Base-by-base conservation (phyloP, 179 eudicot species). In the Patellifolia procumbens region DNA sequence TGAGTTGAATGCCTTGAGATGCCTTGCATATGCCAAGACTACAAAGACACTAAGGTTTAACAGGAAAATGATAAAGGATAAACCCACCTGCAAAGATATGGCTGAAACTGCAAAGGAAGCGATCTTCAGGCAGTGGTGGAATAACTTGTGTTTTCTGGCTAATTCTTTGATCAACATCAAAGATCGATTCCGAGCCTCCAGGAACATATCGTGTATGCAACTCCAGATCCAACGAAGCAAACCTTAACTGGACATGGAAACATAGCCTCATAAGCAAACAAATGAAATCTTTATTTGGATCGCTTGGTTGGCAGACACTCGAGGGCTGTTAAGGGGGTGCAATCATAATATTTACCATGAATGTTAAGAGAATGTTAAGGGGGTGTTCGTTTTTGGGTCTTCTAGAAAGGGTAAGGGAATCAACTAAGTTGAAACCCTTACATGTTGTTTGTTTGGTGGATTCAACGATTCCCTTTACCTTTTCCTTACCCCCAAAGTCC, bases 71-170 rank as follows among this genome's bases (percentile, higher is more conserved):
- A n/a, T n/a, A n/a, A n/a, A 75, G 13, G 46, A 70, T 65, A 70
- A 60, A 55, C 5, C 16, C 52, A 91, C 97, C 99, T 83, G 97
- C 99, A 87, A 96, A 96, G 73, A 96, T 91, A 85, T 96, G 99
- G 89, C 91, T 90, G 83, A 96, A 96, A 78, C 99, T 61, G 74
- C 97, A 90, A 67, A 96, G 96, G 79, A 91, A 91, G 75, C 90
- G 88, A 73, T 96, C 98, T 81, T 93, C 99, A 52, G 96, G 91
- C 72, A 96, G 85, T 45, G 94, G 94, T 82, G 98, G 96, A 76
- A 93, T 79, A 62, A 96, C 86, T 87, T 91, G 93, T 31, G 97
- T 93, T 80, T 56, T 88, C 81, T 81, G 75, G 80, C 89, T 79
- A 55, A 93, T 85, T 73, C 91, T 91, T 80, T 84, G 89, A 81